phyloP scores from a whole-genome alignment of 805 yeast genomes.

The Kurtzmaniella fragi region DNA sequence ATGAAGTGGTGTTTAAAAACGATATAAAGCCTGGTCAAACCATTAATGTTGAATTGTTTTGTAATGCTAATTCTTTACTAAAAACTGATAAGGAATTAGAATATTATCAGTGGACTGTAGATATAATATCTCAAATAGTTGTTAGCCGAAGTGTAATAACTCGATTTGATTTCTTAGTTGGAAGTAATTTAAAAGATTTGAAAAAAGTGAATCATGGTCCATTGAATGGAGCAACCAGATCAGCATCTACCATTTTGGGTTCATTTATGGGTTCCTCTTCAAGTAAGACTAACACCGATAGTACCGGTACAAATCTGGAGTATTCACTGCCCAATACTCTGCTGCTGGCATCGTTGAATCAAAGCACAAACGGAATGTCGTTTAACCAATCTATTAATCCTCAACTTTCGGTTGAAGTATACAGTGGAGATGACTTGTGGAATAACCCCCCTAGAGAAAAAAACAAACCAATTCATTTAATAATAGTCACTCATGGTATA shows the following conservation, averaged over 20 bases:
- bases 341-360: no score
- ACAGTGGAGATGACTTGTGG: constrained; percentile 32
- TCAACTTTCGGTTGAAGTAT: constrained; percentile 20
- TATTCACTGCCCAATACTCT: no score
- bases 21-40: constrained; percentile 66
- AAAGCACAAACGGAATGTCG: background rate
- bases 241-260: constrained; percentile 6
- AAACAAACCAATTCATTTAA: constrained; percentile 31
- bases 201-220: constrained; percentile 26
- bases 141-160: constrained; percentile 27
- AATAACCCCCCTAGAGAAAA: constrained; percentile 17
- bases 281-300: no score
- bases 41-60: constrained; percentile 49
- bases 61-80: constrained; percentile 41
- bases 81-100: constrained; percentile 5
- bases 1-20: constrained; percentile 33
- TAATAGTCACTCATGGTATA: constrained; percentile 40
- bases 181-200: constrained; percentile 29
- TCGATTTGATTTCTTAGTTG: constrained; percentile 32
- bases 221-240: constrained; percentile 6
- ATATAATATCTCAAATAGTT: constrained; percentile 37
- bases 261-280: no score
- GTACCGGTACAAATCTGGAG: no score
- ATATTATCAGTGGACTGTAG: constrained; percentile 32
- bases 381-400: constrained; percentile 13